Conservation (phyloP, 2,329 filamentous ascomycete genomes). For the Juglanconis sp. region DNA sequence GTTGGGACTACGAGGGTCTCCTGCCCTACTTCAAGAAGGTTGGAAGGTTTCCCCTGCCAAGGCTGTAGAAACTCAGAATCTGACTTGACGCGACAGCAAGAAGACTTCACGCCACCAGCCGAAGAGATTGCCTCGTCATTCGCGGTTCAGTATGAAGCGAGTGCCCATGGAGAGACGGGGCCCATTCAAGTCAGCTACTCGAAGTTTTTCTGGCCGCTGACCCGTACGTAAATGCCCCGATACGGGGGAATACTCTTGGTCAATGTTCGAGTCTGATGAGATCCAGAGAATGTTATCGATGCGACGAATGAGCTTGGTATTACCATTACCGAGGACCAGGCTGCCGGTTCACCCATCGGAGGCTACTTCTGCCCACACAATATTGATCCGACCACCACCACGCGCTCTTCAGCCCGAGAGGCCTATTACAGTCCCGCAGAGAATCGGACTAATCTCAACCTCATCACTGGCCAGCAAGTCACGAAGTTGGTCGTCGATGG, state of each 20-base stretch:
- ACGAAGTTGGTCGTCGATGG: slow-evolving; percentile 22
- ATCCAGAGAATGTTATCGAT: slow-evolving; percentile 19
- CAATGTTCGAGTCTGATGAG: neutral
- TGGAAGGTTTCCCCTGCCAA: neutral
- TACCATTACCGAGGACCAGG: slow-evolving; percentile 16
- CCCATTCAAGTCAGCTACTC: slow-evolving; percentile 28
- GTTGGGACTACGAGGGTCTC: slow-evolving; percentile 25
- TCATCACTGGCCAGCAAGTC: slow-evolving; percentile 27
- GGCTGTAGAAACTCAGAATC: neutral
- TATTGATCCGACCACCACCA: slow-evolving; percentile 24
- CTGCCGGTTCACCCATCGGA: slow-evolving; percentile 19
- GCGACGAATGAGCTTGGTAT: slow-evolving; percentile 22
- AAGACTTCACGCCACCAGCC: slow-evolving; percentile 26
- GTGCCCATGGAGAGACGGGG: slow-evolving; percentile 25
- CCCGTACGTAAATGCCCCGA: slow-evolving; percentile 6
- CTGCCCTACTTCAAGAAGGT: slow-evolving; percentile 31
- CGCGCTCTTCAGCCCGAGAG: slow-evolving; percentile 27
- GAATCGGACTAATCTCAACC: slow-evolving; percentile 25
- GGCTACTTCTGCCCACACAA: slow-evolving; percentile 24
- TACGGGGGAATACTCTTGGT: slow-evolving; percentile 12
- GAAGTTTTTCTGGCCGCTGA: slow-evolving; percentile 30
- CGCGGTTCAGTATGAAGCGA: slow-evolving; percentile 26
- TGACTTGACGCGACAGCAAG: slow-evolving; percentile 11
- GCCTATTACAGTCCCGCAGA: slow-evolving; percentile 25
- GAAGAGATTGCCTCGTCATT: slow-evolving; percentile 24